Base-by-base conservation (phyloP, 2,329 filamentous ascomycete genomes). In the Leptographium radiaticola region DNA sequence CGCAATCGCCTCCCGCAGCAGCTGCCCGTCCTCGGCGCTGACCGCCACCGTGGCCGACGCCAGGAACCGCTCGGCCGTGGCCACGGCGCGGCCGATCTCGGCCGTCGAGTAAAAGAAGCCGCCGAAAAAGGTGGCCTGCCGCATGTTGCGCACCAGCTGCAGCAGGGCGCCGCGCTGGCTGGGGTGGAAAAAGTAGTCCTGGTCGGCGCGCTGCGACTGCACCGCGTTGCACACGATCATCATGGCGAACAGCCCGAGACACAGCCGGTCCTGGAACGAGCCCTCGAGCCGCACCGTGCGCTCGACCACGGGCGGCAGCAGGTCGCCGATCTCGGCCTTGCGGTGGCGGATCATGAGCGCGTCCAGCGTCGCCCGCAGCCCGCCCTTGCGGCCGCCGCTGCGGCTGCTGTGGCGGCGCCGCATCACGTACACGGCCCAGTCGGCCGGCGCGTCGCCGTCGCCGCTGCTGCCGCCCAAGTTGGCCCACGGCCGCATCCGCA, bases 151-250 rank as follows among this genome's bases (percentile, higher is more conserved):
- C 6, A 95, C 84, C 2, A 95, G 71, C 52, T 80, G 73, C 31
- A 83, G 70, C 13, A 95, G 71, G 42, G 76, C 75, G 57, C 81
- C 84, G 34, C 78, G 71, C 61, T 90, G 90, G 13, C 77, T 81
- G 0, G 80, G 77, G 61, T 95, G 86, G 61, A 96, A 96, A 58
- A 97, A 84, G 64, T 95, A 96, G 64, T 96, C 90, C 53, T 79
- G 74, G 61, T 91, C 91, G 0, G 78, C 81, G 12, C 90, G 75
- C 63, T 96, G 87, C 6, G 89, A 95, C 30, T 90, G 90, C 1
- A 97, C 82, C 0, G 89, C 83, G 63, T 97, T 97, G 59, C 88
- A 84, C 2, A 87, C 83, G 48, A 96, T 80, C 63, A 88, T 82
- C 68, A 93, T 86, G 0, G 87, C 79, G 63, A 96, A 96, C 1